phyloP scores from a whole-genome alignment of 345 rosid genomes.

The Gossypium turneri region DNA sequence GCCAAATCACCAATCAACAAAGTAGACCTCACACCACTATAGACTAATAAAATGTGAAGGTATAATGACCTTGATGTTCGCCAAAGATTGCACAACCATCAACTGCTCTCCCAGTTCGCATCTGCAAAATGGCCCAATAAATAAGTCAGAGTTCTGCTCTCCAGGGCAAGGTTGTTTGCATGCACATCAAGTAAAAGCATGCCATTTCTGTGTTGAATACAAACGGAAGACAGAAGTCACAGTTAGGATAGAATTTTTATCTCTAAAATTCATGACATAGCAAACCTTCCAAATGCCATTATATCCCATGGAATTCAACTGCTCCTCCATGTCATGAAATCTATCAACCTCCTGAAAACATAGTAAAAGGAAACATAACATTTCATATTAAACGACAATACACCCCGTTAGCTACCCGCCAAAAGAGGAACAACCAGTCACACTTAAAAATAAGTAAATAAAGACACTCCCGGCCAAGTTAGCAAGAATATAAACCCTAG shows the following conservation, averaged over 20 bases:
- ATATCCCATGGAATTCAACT: constrained; percentile 63
- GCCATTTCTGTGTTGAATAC: not conserved
- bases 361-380: constrained; percentile 8
- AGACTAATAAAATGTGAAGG: constrained; percentile 9
- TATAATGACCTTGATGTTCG: constrained; percentile 58
- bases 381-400: not conserved
- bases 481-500: not conserved
- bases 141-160: constrained; percentile 5
- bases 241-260: not conserved
- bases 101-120: constrained; percentile 89
- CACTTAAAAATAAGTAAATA: not conserved
- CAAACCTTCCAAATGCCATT: constrained; percentile 83
- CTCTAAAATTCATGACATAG: not conserved
- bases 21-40: constrained; percentile 9
- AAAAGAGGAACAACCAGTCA: not conserved
- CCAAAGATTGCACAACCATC: constrained; percentile 99
- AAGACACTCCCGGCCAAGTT: not conserved
- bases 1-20: not conserved
- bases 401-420: not conserved
- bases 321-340: constrained; percentile 73
- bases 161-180: constrained; percentile 5
- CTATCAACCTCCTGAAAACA: constrained; percentile 80
- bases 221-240: not conserved
- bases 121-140: constrained; percentile 40
- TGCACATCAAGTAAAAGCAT: not conserved